Evolutionary conservation across 1,284 basidiomycete genomes (phyloP).

Genomic region (Boletus hoseneyae): DNA sequence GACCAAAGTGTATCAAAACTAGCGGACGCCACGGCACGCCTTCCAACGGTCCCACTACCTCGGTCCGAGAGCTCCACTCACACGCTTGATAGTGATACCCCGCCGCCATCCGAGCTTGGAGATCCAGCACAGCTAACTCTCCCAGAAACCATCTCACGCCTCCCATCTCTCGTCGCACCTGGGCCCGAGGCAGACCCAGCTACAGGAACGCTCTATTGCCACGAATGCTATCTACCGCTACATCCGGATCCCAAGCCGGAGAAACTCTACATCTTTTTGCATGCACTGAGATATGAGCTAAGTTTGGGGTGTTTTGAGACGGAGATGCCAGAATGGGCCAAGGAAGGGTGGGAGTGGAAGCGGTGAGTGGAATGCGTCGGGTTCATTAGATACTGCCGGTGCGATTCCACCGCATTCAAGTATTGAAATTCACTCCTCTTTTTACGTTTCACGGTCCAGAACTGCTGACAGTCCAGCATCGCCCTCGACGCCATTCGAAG

Average conservation of each 20-base stretch:
- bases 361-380: slow-evolving; percentile 5
- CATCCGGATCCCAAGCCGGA: slow-evolving; percentile 90
- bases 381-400: neutral
- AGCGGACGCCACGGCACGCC: neutral
- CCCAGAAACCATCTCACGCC: slow-evolving; percentile 23
- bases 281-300: slow-evolving; percentile 81
- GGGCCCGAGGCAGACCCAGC: slow-evolving; percentile 28
- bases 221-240: slow-evolving; percentile 85
- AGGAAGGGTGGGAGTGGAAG: slow-evolving; percentile 64
- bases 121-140: slow-evolving; percentile 14
- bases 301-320: slow-evolving; percentile 74
- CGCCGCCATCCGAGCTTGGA: neutral
- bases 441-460: neutral
- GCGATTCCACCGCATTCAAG: neutral
- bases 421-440: neutral
- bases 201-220: slow-evolving; percentile 58
- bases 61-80: neutral
- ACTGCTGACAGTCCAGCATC: neutral
- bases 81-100: neutral
- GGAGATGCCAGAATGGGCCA: slow-evolving; percentile 72
- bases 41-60: neutral
- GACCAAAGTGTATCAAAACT: neutral
- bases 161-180: slow-evolving; percentile 17
- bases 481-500: neutral
- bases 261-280: slow-evolving; percentile 89